Evolutionary conservation across 2,329 filamentous ascomycete species (phyloP).

Genomic region (Clonostachys solani): DNA sequence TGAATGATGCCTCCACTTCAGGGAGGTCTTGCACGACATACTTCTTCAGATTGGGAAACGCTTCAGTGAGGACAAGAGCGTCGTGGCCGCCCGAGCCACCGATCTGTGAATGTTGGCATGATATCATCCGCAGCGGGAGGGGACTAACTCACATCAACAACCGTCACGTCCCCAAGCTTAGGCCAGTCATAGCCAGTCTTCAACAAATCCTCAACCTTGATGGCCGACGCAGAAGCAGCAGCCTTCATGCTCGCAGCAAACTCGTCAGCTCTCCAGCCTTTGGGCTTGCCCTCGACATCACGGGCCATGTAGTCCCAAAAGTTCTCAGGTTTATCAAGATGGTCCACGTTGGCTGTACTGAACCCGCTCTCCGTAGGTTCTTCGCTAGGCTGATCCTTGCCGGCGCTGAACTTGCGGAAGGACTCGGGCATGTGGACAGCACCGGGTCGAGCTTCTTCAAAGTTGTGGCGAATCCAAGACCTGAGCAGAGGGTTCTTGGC

Average conservation of each 20-base stretch:
- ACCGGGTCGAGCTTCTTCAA: too few species aligned
- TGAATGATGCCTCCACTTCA: conserved; percentile 22
- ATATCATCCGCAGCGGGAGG: too few species aligned
- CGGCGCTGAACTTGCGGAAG: neutral
- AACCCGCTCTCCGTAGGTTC: conserved; percentile 6
- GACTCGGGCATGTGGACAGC: too few species aligned
- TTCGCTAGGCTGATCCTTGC: neutral
- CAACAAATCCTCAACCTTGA: too few species aligned
- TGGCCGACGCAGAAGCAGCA: too few species aligned
- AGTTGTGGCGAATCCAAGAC: too few species aligned
- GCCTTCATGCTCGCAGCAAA: conserved; percentile 2
- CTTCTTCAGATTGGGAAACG: conserved; percentile 24
- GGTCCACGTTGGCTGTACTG: neutral
- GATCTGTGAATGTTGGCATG: conserved; percentile 6
- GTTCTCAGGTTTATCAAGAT: conserved; percentile 1
- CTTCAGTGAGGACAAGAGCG: conserved; percentile 15
- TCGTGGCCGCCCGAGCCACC: conserved; percentile 34
- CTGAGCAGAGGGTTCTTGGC: neutral
- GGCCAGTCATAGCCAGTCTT: too few species aligned
- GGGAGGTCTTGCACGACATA: conserved; percentile 35
- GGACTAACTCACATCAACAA: too few species aligned
- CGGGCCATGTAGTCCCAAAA: neutral
- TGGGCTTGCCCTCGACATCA: neutral
- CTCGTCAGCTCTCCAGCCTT: neutral
- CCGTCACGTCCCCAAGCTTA: too few species aligned